phyloP scores from a whole-genome alignment of 768 basidiomycete genomes.

The Fomitopsis pulvina region DNA sequence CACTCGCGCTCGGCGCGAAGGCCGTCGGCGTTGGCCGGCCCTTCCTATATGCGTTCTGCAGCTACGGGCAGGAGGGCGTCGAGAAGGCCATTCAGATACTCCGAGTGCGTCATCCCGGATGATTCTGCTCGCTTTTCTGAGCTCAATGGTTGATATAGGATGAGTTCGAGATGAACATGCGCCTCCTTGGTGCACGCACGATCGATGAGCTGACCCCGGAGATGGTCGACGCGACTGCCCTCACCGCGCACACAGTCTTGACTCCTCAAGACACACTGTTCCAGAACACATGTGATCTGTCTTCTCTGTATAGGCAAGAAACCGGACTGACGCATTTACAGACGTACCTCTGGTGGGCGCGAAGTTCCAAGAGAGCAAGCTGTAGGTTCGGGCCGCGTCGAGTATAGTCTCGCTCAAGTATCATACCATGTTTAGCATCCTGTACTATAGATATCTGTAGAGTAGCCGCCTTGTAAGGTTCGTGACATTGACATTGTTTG shows the following conservation, averaged over 20 bases:
- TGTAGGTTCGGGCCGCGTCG: conserved; percentile 2
- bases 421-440: neutral
- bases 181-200: conserved; percentile 76
- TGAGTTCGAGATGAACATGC: conserved; percentile 97
- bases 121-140: neutral
- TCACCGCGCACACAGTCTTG: conserved; percentile 53
- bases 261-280: conserved; percentile 70
- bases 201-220: conserved; percentile 72
- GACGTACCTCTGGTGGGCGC: conserved; percentile 16
- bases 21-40: conserved; percentile 82
- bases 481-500: too few relatives aligned
- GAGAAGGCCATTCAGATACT: conserved; percentile 73
- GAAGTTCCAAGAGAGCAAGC: conserved; percentile 15
- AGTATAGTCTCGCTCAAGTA: neutral
- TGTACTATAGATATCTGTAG: neutral
- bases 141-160: conserved; percentile 42
- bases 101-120: conserved; percentile 34
- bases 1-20: conserved; percentile 77
- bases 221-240: conserved; percentile 80
- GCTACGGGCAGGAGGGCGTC: conserved; percentile 84
- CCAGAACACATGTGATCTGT: conserved; percentile 67
- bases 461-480: too few relatives aligned
- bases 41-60: conserved; percentile 78
- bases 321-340: neutral
- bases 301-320: conserved; percentile 4